Evolutionary conservation across 2,329 filamentous ascomycete genomes (phyloP), one percentile per base, ranked within the genome.

Genomic region (Daldinia sp.): DNA sequence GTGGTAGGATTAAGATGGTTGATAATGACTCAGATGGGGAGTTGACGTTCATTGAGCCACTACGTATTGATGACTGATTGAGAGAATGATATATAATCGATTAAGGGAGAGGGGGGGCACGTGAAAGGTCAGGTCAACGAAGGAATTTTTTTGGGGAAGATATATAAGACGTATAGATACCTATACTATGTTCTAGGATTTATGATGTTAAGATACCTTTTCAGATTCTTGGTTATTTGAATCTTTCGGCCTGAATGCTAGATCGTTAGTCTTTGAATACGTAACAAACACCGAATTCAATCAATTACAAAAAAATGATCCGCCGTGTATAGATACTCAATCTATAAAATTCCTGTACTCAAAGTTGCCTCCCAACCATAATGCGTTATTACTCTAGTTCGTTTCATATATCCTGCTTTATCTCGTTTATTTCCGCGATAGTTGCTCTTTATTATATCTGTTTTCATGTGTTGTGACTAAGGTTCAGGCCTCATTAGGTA

Each of bases 1-100:
- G 70, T 1, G 76, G 74, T 4, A 62, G 63, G 10, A 83, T 83
- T 37, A 73, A 67, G 26, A 81, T 83, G 82, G 74, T 79, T 23
- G 76, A 79, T 46, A 77, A 83, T 41, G 80, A 79, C 12, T 76
- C 73, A 9, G 78, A 80, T 41, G 77, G 73, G 33, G 73, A 75
- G 33, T 70, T 77, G 50, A 74, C 73, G 15, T 74, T 74, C 51
- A 69, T 77, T 26, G 74, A 77, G 57, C 75, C 75, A 13, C 33
- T 73, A 46, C 69, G 62, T 18, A 73, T 74, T 20, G 73, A 73
- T 35, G 61, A 70, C 48, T 66, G 42, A 66, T 30, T 35, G 15
- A 41, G 6, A 42, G 20, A 28, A 58, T 33, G 46, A 37, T 48
- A 62, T 68, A 66, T 66, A 68, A 59, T 58, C 63, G 48, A 18